phyloP scores from a whole-genome alignment of 441 rosid genomes.

The Aleurites moluccanus region DNA sequence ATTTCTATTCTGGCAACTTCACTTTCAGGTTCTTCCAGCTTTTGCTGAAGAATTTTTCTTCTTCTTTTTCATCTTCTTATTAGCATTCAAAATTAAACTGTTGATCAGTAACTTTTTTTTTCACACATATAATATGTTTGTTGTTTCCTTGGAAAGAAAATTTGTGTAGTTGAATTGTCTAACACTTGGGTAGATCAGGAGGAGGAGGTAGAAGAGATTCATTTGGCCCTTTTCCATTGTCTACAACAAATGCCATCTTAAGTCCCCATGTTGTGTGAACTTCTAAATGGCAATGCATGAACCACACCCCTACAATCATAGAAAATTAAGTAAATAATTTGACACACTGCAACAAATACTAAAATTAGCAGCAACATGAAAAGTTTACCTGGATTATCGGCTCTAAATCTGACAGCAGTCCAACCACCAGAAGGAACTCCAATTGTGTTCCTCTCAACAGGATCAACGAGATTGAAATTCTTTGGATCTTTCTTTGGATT shows the following conservation, averaged over 20 bases:
- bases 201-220: constrained; percentile 86
- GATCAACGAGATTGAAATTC: constrained; percentile 77
- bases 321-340: too few species aligned
- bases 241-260: constrained; percentile 90
- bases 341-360: too few species aligned
- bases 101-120: background rate
- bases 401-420: constrained; percentile 81
- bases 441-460: constrained; percentile 87
- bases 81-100: too few species aligned
- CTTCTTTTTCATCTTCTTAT: background rate
- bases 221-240: constrained; percentile 74
- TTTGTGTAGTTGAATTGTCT: constrained; percentile 2
- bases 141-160: background rate
- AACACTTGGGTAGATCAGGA: constrained; percentile 80
- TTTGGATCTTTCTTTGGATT: constrained; percentile 55
- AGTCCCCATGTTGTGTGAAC: constrained; percentile 92
- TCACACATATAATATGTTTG: background rate
- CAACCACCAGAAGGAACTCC: constrained; percentile 95
- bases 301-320: constrained; percentile 54
- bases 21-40: background rate
- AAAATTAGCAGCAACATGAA: background rate
- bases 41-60: background rate
- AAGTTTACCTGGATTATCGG: constrained; percentile 81
- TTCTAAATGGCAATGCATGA: constrained; percentile 74
- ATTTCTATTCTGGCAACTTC: background rate